phyloP scores from a whole-genome alignment of 129 eudicot genomes.

The Artemisia tridentata region DNA sequence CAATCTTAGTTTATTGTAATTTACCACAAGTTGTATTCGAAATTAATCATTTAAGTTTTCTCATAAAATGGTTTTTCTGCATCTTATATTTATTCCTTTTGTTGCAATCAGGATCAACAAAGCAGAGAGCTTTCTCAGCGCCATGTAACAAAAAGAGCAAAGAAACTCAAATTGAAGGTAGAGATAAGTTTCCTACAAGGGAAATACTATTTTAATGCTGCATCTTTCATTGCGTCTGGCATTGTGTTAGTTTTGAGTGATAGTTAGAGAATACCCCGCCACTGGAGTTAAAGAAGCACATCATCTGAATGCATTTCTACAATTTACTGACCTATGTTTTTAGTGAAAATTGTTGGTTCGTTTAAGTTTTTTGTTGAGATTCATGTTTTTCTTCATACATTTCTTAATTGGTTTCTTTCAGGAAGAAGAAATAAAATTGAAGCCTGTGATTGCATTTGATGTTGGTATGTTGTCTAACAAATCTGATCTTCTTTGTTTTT shows the following conservation, averaged over 20 bases:
- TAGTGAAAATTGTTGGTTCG: neutral
- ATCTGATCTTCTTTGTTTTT: neutral
- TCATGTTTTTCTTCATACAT: neutral
- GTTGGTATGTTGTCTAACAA: constrained; percentile 48
- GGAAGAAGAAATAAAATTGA: constrained; percentile 85
- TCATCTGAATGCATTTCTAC: no score
- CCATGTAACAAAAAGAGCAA: constrained; percentile 89
- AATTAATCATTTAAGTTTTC: neutral
- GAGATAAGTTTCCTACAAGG: neutral
- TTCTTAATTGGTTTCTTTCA: constrained; percentile 23
- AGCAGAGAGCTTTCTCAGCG: constrained; percentile 98
- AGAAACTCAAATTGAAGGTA: constrained; percentile 76
- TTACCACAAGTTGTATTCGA: constrained; percentile 11
- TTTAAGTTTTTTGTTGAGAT: constrained; percentile 1
- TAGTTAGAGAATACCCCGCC: no score
- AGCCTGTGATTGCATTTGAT: constrained; percentile 98
- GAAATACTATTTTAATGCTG: no score
- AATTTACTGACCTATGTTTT: no score
- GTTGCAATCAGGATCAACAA: constrained; percentile 73
- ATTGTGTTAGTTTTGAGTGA: neutral
- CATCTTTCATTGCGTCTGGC: neutral
- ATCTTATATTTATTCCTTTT: constrained; percentile 15
- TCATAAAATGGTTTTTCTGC: constrained; percentile 3
- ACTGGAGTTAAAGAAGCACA: no score
- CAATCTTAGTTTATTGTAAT: neutral